A percentile compares a stretch with the other conserved stretches of the same genome.
Conservation (phyloP, 257 asterid genomes). For the Solanum pimpinellifolium region DNA sequence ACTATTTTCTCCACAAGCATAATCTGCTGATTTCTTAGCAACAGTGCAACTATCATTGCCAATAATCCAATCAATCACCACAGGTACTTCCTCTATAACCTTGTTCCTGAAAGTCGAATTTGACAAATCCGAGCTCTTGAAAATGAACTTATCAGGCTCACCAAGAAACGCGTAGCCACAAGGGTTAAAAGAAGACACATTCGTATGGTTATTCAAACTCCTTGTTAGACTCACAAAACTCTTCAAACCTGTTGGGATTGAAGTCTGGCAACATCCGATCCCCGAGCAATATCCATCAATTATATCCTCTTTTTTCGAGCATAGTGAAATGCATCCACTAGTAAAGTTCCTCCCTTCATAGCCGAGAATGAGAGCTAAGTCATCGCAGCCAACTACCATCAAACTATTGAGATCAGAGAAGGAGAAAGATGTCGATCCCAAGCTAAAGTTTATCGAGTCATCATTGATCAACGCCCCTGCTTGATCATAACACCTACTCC, state of each 20-base stretch:
- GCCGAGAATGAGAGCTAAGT: background rate
- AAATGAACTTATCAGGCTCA: background rate
- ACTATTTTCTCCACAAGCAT: background rate
- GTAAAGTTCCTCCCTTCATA: background rate
- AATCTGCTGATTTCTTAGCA: background rate
- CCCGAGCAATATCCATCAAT: background rate
- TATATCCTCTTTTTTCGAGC: background rate
- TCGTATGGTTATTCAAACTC: background rate
- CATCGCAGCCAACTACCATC: background rate
- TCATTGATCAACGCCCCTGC: background rate
- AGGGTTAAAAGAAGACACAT: background rate
- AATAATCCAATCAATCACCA: background rate
- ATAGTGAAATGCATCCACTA: background rate
- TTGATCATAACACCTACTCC: background rate
- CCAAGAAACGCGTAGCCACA: background rate
- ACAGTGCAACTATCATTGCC: background rate
- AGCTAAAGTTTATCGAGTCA: background rate
- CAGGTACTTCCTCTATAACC: background rate
- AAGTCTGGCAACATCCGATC: background rate
- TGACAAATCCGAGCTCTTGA: background rate
- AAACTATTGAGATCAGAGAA: background rate
- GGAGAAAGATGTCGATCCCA: background rate
- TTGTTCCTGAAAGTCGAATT: background rate
- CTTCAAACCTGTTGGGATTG: background rate
- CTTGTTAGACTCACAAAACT: background rate